Conservation (phyloP, 2,329 filamentous ascomycete species). For the Calonectria hongkongensis region DNA sequence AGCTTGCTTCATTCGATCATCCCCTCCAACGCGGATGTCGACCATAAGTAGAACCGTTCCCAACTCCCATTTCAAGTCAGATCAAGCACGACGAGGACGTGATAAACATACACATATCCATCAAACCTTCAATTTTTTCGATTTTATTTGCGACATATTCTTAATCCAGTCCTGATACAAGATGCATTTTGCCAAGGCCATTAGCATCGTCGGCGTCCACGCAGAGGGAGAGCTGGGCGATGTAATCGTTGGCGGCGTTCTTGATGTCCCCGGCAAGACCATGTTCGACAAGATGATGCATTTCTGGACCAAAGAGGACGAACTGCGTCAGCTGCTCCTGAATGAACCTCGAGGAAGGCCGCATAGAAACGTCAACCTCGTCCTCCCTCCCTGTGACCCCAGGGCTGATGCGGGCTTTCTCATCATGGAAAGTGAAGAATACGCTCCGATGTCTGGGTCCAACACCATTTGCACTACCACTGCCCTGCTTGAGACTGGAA, state of each 20-base stretch:
- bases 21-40: background rate
- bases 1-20: background rate
- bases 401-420: conserved; percentile 66
- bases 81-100: too few species aligned
- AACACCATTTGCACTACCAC: conserved; percentile 67
- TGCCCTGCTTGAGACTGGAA: conserved; percentile 68
- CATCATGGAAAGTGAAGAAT: conserved; percentile 68
- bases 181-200: conserved; percentile 38
- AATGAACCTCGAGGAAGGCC: conserved; percentile 67
- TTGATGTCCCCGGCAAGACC: conserved; percentile 64
- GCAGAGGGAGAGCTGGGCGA: conserved; percentile 68
- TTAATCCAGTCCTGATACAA: background rate
- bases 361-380: conserved; percentile 62
- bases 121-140: background rate
- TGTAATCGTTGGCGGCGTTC: conserved; percentile 68
- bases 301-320: conserved; percentile 62
- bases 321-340: conserved; percentile 64
- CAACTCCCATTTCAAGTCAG: background rate
- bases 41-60: background rate
- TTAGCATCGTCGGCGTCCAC: conserved; percentile 61
- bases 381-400: conserved; percentile 66
- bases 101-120: too few species aligned
- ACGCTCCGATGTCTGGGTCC: conserved; percentile 63
- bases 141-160: too few species aligned
- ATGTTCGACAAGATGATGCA: conserved; percentile 69